Evolutionary conservation across 306 rosid genomes (phyloP), one percentile per base, ranked within the genome.

Genomic region (Boehmeria nivea): DNA sequence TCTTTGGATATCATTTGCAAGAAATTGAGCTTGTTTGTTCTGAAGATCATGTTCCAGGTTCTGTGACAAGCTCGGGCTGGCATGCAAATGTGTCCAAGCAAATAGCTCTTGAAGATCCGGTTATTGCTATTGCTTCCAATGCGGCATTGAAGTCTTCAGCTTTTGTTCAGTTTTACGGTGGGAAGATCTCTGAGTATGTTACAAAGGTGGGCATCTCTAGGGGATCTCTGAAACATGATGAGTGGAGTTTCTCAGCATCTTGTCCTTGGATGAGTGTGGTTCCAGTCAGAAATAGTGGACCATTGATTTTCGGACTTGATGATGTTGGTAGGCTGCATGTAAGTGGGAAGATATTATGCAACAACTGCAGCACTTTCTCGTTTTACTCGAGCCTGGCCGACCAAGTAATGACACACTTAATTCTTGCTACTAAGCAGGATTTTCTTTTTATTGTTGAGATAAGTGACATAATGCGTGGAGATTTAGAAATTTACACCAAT

Each of bases 311-410:
- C 37, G 96, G 99, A 58, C 80, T 87, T 60, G 96, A 91, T 67
- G 95, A 79, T 59, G 58, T 69, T 55, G 90, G 99, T 39, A 84
- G 89, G 78, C 71, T 91, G 78, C 95, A 85, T 36, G 69, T 64
- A 24, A 78, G 67, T 74, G 80, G 88, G 69, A 68, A 59, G 51
- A 76, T 83, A 64, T 65, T 91, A 44, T 87, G 89, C 81, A 81
- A 78, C 78, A 91, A 83, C 74, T 91, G 99, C 75, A 73, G 81
- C 62, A 80, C 94, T 72, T 87, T 91, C 66, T 80, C 86, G 7
- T 71, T 83, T 65, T 91, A 91, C 74, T 91, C 99, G 71, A 87
- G 85, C 74, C 74, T 81, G 82, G 86, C 72, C 15, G 93, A 91
- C 48, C 76, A 78, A 76, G 82, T 81, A 36, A 68, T 66, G 40